phyloP scores from a whole-genome alignment of 2,329 filamentous ascomycete species.

The Phialocephala subalpina region DNA sequence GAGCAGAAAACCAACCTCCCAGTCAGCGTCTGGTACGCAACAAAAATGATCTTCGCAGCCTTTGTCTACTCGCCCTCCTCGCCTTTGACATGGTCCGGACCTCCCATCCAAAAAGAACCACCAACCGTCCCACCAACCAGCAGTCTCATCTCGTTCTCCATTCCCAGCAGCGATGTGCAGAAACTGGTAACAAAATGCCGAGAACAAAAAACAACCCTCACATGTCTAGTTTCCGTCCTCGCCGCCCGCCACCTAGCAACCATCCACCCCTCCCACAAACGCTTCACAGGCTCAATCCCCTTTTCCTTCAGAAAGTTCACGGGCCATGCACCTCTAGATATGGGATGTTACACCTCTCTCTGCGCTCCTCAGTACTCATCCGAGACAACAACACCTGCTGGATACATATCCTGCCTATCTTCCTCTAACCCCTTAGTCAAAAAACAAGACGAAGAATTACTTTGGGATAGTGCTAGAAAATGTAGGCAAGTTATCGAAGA shows the following conservation, averaged over 20 bases:
- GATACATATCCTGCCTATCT: conserved; percentile 33
- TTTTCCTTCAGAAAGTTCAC: conserved; percentile 29
- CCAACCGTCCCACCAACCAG: conserved; percentile 15
- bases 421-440: conserved; percentile 14
- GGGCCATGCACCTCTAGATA: conserved; percentile 17
- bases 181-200: conserved; percentile 29
- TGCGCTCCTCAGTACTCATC: conserved; percentile 26
- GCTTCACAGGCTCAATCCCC: conserved; percentile 26
- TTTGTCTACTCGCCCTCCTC: conserved; percentile 38
- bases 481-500: conserved; percentile 42
- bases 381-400: conserved; percentile 19
- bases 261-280: conserved; percentile 29
- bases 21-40: conserved; percentile 50
- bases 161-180: conserved; percentile 15
- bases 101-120: conserved; percentile 15
- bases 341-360: conserved; percentile 28
- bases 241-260: conserved; percentile 26
- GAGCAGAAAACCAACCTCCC: conserved; percentile 40
- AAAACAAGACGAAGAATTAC: conserved; percentile 12
- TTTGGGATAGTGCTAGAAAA: conserved; percentile 29
- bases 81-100: conserved; percentile 23
- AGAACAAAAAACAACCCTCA: conserved; percentile 32
- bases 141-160: conserved; percentile 22
- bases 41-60: conserved; percentile 50
- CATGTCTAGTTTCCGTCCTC: conserved; percentile 30